Percentiles rank a stretch among this genome's conserved stretches.
Conservation (phyloP, 352 stramenopile species). For the Globisporangium okanoganense region DNA sequence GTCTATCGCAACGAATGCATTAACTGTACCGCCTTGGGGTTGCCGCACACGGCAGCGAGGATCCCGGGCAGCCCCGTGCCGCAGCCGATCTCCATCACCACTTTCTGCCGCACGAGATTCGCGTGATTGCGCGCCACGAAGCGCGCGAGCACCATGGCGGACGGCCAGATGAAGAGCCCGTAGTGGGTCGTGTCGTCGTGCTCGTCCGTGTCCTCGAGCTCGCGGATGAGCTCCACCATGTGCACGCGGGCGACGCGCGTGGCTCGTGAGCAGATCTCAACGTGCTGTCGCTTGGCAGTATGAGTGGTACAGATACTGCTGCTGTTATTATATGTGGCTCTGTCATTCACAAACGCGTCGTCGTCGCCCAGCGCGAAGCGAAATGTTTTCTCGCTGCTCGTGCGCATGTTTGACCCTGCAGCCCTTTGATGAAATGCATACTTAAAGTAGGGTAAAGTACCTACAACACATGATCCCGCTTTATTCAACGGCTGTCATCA, state of each 20-base stretch:
- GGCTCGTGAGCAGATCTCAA: not conserved
- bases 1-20: not conserved
- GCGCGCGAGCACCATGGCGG: slow-evolving; percentile 42
- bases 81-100: slow-evolving; percentile 61
- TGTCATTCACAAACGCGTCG: not conserved
- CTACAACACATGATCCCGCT: too few species aligned
- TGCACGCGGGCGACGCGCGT: slow-evolving; percentile 23
- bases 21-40: slow-evolving; percentile 18
- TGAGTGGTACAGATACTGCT: not conserved
- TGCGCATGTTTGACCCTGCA: not conserved
- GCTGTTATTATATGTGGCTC: not conserved
- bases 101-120: slow-evolving; percentile 26
- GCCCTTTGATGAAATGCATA: too few species aligned
- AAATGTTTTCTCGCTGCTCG: not conserved
- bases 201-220: slow-evolving; percentile 18
- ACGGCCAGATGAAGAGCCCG: slow-evolving; percentile 67
- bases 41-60: slow-evolving; percentile 37
- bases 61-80: slow-evolving; percentile 66
- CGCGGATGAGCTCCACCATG: slow-evolving; percentile 59
- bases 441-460: too few species aligned
- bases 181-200: slow-evolving; percentile 30
- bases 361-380: not conserved
- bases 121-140: slow-evolving; percentile 36
- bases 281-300: slow-evolving; percentile 4
- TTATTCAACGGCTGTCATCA: not conserved